Base-by-base conservation (phyloP, 2,329 filamentous ascomycete species). In the Stachybotrys echinatus region DNA sequence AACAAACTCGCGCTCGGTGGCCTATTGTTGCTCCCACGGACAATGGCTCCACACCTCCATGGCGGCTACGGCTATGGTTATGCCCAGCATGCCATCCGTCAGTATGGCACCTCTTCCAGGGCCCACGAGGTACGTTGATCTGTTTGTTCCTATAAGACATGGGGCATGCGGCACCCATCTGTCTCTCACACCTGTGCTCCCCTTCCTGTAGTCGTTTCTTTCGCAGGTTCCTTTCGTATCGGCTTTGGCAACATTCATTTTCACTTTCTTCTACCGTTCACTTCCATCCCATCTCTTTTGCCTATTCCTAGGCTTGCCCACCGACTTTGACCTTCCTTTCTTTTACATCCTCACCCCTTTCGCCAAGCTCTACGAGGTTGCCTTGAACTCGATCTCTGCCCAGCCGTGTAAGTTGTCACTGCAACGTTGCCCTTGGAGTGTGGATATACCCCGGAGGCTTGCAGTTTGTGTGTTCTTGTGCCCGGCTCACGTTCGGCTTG, bases 41-140 rank as follows among this genome's bases (percentile, higher is more conserved):
- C 27, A 23, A 34, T 46, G 44, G 44, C 23, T 37, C 44, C 44
- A 46, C 44, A 12, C n/a, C 19, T 23, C 23, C 20, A 21, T 34
- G 44, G 44, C 44, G 44, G 44, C 44, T 46, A 46, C 44, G 27
- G 23, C 23, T 23, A 18, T 23, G 44, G 23, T 23, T 46, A 34
- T 23, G 27, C 22, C 17, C 42, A 31, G 42, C 42, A 45, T 40
- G 38, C 38, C 38, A 40, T 20, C 38, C 27, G 27, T 34, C 27
- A 34, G 27, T 34, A 34, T 34, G 27, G 27, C 27, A 34, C 27
- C 10, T 8, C 27, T 14, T 34, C 27, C 10, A 8, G 14, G 27
- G 27, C 14, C 27, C 27, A 34, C 27, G 10, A 34, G 27, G 27
- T 34, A 34, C 27, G 27, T 34, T 34, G 27, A 34, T 34, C 3